Conservation (phyloP, 768 basidiomycete species). For the Termitomyces sp. region DNA sequence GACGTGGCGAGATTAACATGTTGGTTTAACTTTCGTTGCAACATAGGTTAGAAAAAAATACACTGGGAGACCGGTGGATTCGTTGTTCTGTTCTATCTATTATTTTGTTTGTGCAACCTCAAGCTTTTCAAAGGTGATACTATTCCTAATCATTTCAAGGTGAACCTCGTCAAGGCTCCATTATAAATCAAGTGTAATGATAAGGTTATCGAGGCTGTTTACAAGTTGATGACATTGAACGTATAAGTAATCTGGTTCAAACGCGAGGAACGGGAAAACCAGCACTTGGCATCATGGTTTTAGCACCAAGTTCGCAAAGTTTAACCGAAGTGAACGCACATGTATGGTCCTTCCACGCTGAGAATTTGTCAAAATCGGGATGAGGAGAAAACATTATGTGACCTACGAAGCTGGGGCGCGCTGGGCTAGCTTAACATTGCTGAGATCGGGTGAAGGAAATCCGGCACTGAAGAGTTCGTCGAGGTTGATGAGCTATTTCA, state of each 20-base stretch:
- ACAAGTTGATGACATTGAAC: not conserved
- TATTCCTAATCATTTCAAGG: not conserved
- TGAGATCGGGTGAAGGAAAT: conserved; percentile 7
- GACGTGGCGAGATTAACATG: too few species aligned
- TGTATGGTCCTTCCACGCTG: not conserved
- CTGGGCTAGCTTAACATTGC: conserved; percentile 3
- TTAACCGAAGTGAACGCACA: not conserved
- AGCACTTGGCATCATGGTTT: conserved; percentile 1
- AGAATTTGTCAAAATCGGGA: not conserved
- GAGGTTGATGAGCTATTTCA: not conserved
- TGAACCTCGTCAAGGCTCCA: too few species aligned
- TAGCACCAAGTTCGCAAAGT: not conserved
- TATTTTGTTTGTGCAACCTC: not conserved
- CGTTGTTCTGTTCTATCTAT: not conserved
- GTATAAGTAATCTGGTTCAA: not conserved
- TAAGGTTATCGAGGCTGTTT: not conserved
- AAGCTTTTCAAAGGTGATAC: not conserved
- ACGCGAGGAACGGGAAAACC: conserved; percentile 5
- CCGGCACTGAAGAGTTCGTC: conserved; percentile 5
- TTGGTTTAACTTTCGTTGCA: not conserved
- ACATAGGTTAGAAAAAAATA: too few species aligned
- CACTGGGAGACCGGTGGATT: too few species aligned
- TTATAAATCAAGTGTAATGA: too few species aligned
- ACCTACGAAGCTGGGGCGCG: conserved; percentile 11
- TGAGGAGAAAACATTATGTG: not conserved